Conservation (phyloP, 371 early-diverging fungal species). For the Actinomortierella wolfii region DNA sequence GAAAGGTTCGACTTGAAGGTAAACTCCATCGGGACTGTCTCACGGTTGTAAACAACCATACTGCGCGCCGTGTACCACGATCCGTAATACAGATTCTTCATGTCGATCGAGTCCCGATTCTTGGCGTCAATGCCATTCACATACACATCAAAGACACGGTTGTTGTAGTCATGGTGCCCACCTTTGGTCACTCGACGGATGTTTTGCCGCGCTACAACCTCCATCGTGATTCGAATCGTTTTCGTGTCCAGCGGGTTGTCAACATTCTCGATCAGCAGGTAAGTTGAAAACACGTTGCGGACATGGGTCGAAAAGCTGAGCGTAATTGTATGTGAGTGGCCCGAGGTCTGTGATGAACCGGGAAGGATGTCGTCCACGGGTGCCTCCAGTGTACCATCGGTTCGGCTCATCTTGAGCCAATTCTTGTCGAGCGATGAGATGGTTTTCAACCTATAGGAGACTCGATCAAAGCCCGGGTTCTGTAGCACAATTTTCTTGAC, state of each 20-base stretch:
- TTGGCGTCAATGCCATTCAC: constrained; percentile 59
- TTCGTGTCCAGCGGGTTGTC: constrained; percentile 71
- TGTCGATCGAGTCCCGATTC: constrained; percentile 55
- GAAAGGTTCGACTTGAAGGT: constrained; percentile 65
- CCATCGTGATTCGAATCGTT: constrained; percentile 66
- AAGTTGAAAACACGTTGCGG: constrained; percentile 68
- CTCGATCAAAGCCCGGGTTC: constrained; percentile 49
- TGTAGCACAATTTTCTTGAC: constrained; percentile 65
- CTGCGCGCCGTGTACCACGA: constrained; percentile 67
- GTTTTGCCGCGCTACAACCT: constrained; percentile 72
- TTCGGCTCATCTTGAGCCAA: constrained; percentile 67
- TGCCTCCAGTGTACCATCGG: constrained; percentile 66
- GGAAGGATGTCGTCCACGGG: constrained; percentile 15
- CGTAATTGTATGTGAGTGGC: constrained; percentile 54
- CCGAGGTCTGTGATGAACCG: constrained; percentile 5
- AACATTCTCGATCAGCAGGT: constrained; percentile 68
- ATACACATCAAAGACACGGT: constrained; percentile 70
- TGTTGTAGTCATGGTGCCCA: constrained; percentile 30
- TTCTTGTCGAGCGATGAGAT: constrained; percentile 53
- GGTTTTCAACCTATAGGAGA: constrained; percentile 62
- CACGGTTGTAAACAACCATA: constrained; percentile 70
- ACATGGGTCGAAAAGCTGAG: constrained; percentile 55
- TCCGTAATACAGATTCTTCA: constrained; percentile 68
- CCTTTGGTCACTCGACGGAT: constrained; percentile 47
- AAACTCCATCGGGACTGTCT: constrained; percentile 71